Evolutionary conservation across 129 eudicot species (phyloP).

Genomic region (Saposhnikovia divaricata): DNA sequence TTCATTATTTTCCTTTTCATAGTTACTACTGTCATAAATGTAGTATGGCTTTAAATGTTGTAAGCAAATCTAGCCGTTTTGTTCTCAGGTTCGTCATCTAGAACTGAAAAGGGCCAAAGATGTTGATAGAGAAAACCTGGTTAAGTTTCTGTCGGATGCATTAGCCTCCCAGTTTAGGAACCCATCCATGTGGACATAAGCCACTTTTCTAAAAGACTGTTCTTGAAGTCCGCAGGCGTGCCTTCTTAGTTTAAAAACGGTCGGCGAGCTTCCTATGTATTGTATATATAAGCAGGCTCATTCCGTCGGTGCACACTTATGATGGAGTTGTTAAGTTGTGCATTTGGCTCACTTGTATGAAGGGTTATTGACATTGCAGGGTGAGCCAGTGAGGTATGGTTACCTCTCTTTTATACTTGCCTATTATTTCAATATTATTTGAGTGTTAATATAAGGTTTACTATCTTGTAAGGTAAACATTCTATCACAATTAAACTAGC

Average conservation of each 20-base stretch:
- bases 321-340: not conserved
- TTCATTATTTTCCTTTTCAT: not conserved
- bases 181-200: constrained; percentile 67
- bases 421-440: not conserved
- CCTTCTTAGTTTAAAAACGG: not conserved
- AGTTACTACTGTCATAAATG: not conserved
- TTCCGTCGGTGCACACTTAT: not conserved
- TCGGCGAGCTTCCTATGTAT: not conserved
- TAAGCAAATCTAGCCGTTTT: not conserved
- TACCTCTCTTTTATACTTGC: not conserved
- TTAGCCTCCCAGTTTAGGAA: constrained; percentile 81
- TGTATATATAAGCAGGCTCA: not conserved
- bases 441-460: not conserved
- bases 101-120: constrained; percentile 85
- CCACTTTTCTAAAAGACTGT: not conserved
- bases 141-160: constrained; percentile 66
- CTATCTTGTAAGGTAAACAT: not conserved
- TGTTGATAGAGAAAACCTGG: constrained; percentile 52
- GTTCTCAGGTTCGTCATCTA: constrained; percentile 74
- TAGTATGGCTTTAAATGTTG: not conserved
- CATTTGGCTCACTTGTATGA: not conserved
- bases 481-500: not conserved
- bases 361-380: not conserved
- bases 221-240: not conserved
- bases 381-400: not conserved